Evolutionary conservation across 805 yeast genomes (phyloP).

Genomic region (Yarrowia sp.): DNA sequence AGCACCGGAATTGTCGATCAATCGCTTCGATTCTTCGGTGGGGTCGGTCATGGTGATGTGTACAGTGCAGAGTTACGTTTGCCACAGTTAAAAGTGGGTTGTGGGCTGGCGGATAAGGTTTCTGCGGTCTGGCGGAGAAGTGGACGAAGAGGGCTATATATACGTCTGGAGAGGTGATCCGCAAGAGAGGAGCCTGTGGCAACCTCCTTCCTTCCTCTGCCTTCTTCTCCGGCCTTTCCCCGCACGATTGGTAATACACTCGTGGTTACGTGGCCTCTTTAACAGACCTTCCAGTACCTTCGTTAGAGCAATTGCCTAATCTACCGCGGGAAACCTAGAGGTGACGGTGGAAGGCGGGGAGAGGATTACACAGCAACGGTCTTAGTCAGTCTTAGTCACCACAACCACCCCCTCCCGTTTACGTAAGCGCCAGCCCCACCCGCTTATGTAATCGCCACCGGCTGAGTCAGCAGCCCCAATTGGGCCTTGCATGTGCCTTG

Average conservation of each 20-base stretch:
- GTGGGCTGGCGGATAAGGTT: conserved; percentile 6
- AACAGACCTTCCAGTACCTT: conserved; percentile 12
- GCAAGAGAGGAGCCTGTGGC: background rate
- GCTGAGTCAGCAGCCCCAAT: no score
- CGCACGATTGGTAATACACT: no score
- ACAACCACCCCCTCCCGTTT: background rate
- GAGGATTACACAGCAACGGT: background rate
- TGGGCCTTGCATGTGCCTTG: no score
- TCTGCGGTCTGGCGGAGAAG: no score
- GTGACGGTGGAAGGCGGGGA: background rate
- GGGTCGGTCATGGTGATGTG: conserved; percentile 18
- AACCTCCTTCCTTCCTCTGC: no score
- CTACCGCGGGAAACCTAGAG: conserved; percentile 1
- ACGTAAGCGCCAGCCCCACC: no score
- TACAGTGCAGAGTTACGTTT: conserved; percentile 14
- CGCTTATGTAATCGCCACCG: no score
- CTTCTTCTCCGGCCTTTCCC: no score
- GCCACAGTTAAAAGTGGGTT: conserved; percentile 22
- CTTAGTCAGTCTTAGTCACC: background rate
- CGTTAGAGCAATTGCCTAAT: conserved; percentile 15
- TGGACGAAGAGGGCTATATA: background rate
- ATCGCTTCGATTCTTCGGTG: conserved; percentile 36
- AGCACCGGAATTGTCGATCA: conserved; percentile 67
- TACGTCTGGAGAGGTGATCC: no score
- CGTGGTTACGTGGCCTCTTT: conserved; percentile 1